A percentile compares a stretch with the other conserved stretches of the same genome.
Evolutionary conservation across 495 filamentous ascomycete species (phyloP).

Genomic region (Emericellopsis terricola): DNA sequence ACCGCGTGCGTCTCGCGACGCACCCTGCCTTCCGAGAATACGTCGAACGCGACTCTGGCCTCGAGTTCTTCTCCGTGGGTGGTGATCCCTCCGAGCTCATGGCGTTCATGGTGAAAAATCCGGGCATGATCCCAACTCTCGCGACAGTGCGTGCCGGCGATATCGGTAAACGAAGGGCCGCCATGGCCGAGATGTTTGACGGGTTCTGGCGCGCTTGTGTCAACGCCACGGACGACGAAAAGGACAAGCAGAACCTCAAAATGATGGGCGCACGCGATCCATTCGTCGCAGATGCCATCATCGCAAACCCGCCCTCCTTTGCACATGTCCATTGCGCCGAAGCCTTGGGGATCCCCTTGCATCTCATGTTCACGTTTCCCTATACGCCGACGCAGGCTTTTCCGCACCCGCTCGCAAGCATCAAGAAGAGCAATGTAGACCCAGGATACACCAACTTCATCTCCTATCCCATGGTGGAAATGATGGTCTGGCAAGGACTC

Average conservation of each 20-base stretch:
- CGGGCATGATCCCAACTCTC: constrained; percentile 56
- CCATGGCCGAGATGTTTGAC: constrained; percentile 52
- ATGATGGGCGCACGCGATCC: constrained; percentile 37
- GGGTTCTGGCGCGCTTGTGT: constrained; percentile 68
- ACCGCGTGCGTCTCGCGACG: constrained; percentile 62
- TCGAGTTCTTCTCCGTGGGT: constrained; percentile 69
- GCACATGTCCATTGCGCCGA: constrained; percentile 72
- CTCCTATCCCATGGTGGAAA: constrained; percentile 57
- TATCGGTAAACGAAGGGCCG: constrained; percentile 41
- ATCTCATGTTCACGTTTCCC: constrained; percentile 76
- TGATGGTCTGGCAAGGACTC: constrained; percentile 67
- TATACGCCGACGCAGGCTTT: constrained; percentile 51
- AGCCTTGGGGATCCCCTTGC: constrained; percentile 57
- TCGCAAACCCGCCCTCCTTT: constrained; percentile 72
- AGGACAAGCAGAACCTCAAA: constrained; percentile 27
- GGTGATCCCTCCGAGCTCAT: constrained; percentile 67
- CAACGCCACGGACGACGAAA: constrained; percentile 41
- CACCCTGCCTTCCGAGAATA: constrained; percentile 54
- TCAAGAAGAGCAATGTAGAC: constrained; percentile 42
- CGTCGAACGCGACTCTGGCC: constrained; percentile 40
- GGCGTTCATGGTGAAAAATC: constrained; percentile 79
- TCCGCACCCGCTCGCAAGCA: constrained; percentile 55
- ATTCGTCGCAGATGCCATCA: constrained; percentile 68
- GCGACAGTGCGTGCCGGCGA: constrained; percentile 49
- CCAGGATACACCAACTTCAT: constrained; percentile 48